Evolutionary conservation across 2,329 filamentous ascomycete species (phyloP), one percentile per base, ranked within the genome.

Genomic region (Dendryphion nanum): DNA sequence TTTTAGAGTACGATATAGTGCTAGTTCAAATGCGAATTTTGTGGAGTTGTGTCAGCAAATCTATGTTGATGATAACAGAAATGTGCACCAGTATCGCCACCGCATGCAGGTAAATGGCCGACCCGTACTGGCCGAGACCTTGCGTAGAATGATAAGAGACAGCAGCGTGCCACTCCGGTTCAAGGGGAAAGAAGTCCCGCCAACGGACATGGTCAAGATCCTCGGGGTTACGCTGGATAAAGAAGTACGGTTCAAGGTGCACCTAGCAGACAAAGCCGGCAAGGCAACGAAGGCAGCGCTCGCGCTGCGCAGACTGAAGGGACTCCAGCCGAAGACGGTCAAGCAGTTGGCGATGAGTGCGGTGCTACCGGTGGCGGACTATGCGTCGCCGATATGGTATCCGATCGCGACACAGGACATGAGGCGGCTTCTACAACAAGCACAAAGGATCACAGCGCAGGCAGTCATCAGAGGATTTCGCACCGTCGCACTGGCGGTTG

Each of bases 221-320:
- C 42, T 50, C 10, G 44, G 44, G 2, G 47, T 48, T 8, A 43
- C 39, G 26, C 35, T 48, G 13, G 37, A 52, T 38, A 40, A 48
- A 28, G 38, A 48, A 28, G 23, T 49, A 10, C 15, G 40, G 24
- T 49, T 49, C 36, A 42, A 49, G 24, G 23, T 15, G 18, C 38
- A 51, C 32, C 30, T 43, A 5, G 47, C 47, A 10, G 7, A 36
- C 28, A 41, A 37, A 21, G 47, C 47, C 6, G 37, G 37, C 33
- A 45, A 46, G 16, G 45, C 37, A n/a, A 41, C 35, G 2, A 43
- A 37, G 30, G 39, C 18, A 14, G 39, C 39, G 18, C 29, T 35
- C 18, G 33, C 33, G 16, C 20, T 35, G 20, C 33, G 20, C 20
- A 35, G 33, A 26, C 18, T 35, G 12, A 35, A 26, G 20, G 33